Base-by-base conservation (phyloP, 1,139 yeast species). In the Yamadazyma dendronema region DNA sequence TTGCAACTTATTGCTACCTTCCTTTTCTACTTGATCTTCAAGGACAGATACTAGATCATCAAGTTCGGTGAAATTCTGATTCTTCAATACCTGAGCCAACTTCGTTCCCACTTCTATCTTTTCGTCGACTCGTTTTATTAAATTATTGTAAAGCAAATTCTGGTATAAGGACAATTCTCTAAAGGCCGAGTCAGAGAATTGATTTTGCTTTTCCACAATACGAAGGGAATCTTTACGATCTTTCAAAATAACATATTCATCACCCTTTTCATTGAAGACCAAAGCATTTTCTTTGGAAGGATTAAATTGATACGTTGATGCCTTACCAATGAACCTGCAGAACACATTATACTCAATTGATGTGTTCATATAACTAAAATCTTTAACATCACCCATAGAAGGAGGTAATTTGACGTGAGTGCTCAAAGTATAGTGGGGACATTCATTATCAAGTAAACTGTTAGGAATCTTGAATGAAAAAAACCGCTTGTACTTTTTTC, bases 391-490 rank as follows among this genome's bases (percentile, higher is more conserved):
- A 0, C 75, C 75, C 35, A 69, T 36, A 2, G 69, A 54, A 6
- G 76, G 74, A 2, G 72, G 72, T 21, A 69, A 46, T 31, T 60
- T 61, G 6, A 65, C 59, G 45, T 70, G 76, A 10, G 50, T 50
- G 4, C 54, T 52, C 28, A 67, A 51, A 35, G 53, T 59, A 47
- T 68, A 71, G 14, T 27, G 16, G 16, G 52, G 61, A 41, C 75
- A 70, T 28, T 63, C 58, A 22, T 62, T 61, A 43, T 70, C 76
- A 33, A 70, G 48, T 28, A 70, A 54, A 35, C 57, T 56, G 17
- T 62, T 61, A 2, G 76, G 76, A 27, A 70, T 57, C 34, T 65
- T 54, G 44, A 70, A 70, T 3, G 74, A 66, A 46, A 70, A 70
- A 44, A 57, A 67, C 14, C 75, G 54, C 42, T 70, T 70, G 46